Evolutionary conservation across 352 stramenopile species (phyloP), one percentile per base, ranked within the genome.

Genomic region (Pythium monospermum): DNA sequence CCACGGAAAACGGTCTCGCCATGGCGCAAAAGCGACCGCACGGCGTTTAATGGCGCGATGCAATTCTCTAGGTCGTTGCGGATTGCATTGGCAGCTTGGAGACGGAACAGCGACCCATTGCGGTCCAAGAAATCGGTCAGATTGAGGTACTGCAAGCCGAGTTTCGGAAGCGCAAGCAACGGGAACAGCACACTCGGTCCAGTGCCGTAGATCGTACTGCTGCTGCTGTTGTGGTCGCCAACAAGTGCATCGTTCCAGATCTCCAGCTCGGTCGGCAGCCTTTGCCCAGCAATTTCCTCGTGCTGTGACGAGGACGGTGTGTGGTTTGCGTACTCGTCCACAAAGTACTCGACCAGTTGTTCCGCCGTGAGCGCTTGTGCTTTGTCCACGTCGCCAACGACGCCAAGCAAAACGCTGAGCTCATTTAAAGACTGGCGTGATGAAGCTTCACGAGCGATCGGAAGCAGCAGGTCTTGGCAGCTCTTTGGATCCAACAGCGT

Each of bases 131-230:
- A 98, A 61, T 99, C 96, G 10, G 79, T 53, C 33, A 97, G 64
- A 15, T 94, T 98, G 16, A 99, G 68, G 59, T 97, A 99, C 62
- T 98, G 90, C 19, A 98, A 61, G 48, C 88, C 94, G n/a, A 98
- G 73, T 68, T 98, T 99, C 13, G 91, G 93, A 27, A 98, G 61
- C 4, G 91, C 78, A 12, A 98, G 59, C 3, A 91, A 1, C 2
- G 67, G 69, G 18, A 81, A 71, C 46, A 87, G 30, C 25, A 66
- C 65, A 3, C 42, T 15, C 28, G 75, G 48, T 16, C 68, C 60
- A 21, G 87, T 68, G 4, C 51, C 55, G 43, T 76, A 88, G 1
- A 84, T 50, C 2, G 39, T 31, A 13, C 21, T 13, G 18, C 2
- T 11, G 6, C 37, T 31, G 43, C 40, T 12, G 28, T 44, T 23